Conservation (phyloP, 768 basidiomycete species). For the Rhodosporidiobolus odoratus region DNA sequence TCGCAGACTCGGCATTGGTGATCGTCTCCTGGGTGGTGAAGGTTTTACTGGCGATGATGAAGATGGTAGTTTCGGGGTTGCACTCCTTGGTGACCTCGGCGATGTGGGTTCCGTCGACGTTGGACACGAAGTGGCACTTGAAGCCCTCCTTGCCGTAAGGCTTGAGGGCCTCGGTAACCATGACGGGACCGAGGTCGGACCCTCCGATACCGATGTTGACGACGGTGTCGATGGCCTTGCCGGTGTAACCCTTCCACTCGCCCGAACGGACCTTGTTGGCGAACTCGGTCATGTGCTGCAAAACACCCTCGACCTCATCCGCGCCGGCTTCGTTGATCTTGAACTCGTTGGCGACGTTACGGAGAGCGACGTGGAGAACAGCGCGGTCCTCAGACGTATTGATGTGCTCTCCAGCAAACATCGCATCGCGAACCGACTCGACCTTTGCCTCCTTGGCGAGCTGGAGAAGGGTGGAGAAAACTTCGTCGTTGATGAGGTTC, state of each 20-base stretch:
- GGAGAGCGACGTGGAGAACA: constrained; percentile 88
- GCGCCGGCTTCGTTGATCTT: constrained; percentile 73
- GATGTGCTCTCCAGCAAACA: constrained; percentile 95
- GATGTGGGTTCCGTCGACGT: constrained; percentile 97
- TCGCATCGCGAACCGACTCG: constrained; percentile 77
- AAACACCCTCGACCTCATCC: constrained; percentile 72
- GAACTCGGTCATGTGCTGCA: constrained; percentile 88
- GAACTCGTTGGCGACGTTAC: constrained; percentile 56
- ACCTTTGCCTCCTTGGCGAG: constrained; percentile 82
- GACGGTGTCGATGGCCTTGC: constrained; percentile 85
- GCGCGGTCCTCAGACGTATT: constrained; percentile 98
- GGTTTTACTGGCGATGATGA: constrained; percentile 98
- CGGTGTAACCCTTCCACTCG: constrained; percentile 93
- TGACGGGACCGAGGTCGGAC: constrained; percentile 94
- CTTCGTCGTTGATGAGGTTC: constrained; percentile 82
- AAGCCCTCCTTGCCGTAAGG: constrained; percentile 84
- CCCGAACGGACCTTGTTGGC: constrained; percentile 76
- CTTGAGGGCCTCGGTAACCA: constrained; percentile 98
- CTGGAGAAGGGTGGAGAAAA: constrained; percentile 67
- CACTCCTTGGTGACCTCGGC: constrained; percentile 76
- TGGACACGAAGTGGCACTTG: constrained; percentile 82
- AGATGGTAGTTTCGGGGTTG: constrained; percentile 86
- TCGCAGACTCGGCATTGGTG: constrained; percentile 91
- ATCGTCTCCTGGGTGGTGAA: constrained; percentile 99
- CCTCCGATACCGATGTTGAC: constrained; percentile 99